Evolutionary conservation across 108 stramenopile genomes (phyloP), one percentile per base, ranked within the genome.

Genomic region (Pseudonitzschia multiseries): DNA sequence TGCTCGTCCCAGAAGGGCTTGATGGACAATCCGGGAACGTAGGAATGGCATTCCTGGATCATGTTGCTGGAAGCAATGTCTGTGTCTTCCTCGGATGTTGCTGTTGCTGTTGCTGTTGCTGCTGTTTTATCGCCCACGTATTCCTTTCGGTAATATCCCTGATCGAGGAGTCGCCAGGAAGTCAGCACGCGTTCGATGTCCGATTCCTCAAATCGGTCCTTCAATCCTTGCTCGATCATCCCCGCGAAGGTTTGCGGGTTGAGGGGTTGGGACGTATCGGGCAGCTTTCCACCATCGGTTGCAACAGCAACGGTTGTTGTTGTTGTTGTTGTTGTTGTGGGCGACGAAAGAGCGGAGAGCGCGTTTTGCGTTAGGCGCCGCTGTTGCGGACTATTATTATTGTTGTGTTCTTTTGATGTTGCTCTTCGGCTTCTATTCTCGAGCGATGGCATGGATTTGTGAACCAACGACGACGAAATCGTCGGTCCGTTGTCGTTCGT

Each of bases 41-140:
- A 93, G 8, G 91, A 93, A 65, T 90, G 91, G 26, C 88, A 87
- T 36, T 88, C 77, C 69, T 95, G 94, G 54, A 86, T 73, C 68
- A 80, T 84, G 57, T 81, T 72, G 57, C 79, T 85, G 20, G 21
- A 22, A 4, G 21, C 54, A 10, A 26, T 26, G 21, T 59, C 83
- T 13, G 5, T 26, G 21, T 59, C 83, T 13, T 51, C 67, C 24
- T 70, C 63, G 44, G 80, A n/a, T n/a, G n/a, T n/a, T n/a, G n/a
- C n/a, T n/a, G n/a, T n/a, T n/a, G n/a, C n/a, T n/a, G n/a, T n/a
- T n/a, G n/a, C n/a, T n/a, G n/a, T n/a, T n/a, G n/a, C n/a, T n/a
- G n/a, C 76, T 6, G 44, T 72, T 29, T 41, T 59, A 29, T 82
- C 75, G 22, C 91, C 86, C n/a, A 91, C 83, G 69, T 77, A 91